Conservation (phyloP, 2,329 filamentous ascomycete species). For the Fusarium coicis region DNA sequence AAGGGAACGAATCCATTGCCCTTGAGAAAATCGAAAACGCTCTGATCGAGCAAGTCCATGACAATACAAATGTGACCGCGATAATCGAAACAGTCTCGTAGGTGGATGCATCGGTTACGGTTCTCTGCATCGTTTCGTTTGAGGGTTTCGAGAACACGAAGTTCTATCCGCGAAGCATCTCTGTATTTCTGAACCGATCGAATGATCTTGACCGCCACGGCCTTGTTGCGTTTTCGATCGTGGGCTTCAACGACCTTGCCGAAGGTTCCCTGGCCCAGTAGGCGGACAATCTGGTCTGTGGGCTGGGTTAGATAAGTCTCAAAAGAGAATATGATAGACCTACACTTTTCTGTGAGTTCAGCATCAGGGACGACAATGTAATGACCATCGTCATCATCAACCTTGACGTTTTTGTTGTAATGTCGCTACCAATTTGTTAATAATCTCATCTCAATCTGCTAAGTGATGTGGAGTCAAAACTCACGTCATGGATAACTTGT, state of each 20-base stretch:
- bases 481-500: slow-evolving; percentile 71
- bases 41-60: slow-evolving; percentile 85
- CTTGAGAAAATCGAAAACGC: slow-evolving; percentile 98
- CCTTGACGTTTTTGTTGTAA: slow-evolving; percentile 72
- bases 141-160: slow-evolving; percentile 90
- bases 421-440: slow-evolving; percentile 43
- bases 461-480: slow-evolving; percentile 45
- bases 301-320: slow-evolving; percentile 34
- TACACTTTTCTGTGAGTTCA: slow-evolving; percentile 89
- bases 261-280: slow-evolving; percentile 96
- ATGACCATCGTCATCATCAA: slow-evolving; percentile 96
- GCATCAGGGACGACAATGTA: slow-evolving; percentile 93
- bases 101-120: slow-evolving; percentile 94
- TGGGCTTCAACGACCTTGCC: slow-evolving; percentile 96
- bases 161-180: slow-evolving; percentile 93
- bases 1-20: slow-evolving; percentile 95
- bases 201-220: slow-evolving; percentile 96
- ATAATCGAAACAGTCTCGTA: slow-evolving; percentile 97
- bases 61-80: slow-evolving; percentile 93
- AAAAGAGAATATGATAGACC: slow-evolving; percentile 51
- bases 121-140: slow-evolving; percentile 92
- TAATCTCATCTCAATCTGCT: background rate
- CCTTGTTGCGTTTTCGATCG: slow-evolving; percentile 79
- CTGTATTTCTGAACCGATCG: slow-evolving; percentile 98
- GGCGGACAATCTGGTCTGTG: slow-evolving; percentile 84